A percentile compares a stretch with the other conserved stretches of the same genome.
Evolutionary conservation across 2,329 filamentous ascomycete species (phyloP).

Genomic region (Botrytis fragariae): DNA sequence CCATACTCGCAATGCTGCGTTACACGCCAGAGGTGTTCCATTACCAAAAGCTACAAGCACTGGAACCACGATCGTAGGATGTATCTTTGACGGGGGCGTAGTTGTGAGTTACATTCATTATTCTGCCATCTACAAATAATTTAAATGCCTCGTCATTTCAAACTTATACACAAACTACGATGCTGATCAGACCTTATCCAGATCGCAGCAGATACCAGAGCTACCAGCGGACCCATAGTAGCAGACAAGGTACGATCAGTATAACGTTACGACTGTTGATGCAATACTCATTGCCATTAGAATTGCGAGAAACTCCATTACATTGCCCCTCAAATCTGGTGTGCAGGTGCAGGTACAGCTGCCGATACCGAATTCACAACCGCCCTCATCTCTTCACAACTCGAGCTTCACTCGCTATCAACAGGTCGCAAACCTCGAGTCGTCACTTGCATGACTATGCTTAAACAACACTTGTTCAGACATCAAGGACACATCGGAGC

Average conservation of each 20-base stretch:
- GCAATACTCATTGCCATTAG: slow-evolving; percentile 42
- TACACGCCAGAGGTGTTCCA: slow-evolving; percentile 90
- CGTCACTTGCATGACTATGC: slow-evolving; percentile 98
- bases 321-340: slow-evolving; percentile 98
- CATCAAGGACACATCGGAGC: slow-evolving; percentile 98
- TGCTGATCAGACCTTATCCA: slow-evolving; percentile 40
- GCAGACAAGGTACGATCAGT: slow-evolving; percentile 75
- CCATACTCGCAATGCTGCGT: slow-evolving; percentile 97
- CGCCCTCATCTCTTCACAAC: slow-evolving; percentile 95
- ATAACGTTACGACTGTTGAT: background rate
- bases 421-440: slow-evolving; percentile 96
- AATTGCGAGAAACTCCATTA: slow-evolving; percentile 99
- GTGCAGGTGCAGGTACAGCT: slow-evolving; percentile 93
- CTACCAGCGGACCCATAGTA: slow-evolving; percentile 95
- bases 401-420: slow-evolving; percentile 94
- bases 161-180: background rate
- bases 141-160: background rate
- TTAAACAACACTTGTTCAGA: slow-evolving; percentile 98
- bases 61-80: slow-evolving; percentile 97
- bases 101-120: slow-evolving; percentile 59
- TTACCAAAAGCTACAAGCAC: slow-evolving; percentile 97
- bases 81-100: slow-evolving; percentile 92
- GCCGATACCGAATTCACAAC: slow-evolving; percentile 99
- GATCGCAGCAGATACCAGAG: slow-evolving; percentile 98
- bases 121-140: background rate